A percentile compares a stretch with the other conserved stretches of the same genome.
phyloP scores from a whole-genome alignment of 139 green algal species.

The Chlorella sp. region DNA sequence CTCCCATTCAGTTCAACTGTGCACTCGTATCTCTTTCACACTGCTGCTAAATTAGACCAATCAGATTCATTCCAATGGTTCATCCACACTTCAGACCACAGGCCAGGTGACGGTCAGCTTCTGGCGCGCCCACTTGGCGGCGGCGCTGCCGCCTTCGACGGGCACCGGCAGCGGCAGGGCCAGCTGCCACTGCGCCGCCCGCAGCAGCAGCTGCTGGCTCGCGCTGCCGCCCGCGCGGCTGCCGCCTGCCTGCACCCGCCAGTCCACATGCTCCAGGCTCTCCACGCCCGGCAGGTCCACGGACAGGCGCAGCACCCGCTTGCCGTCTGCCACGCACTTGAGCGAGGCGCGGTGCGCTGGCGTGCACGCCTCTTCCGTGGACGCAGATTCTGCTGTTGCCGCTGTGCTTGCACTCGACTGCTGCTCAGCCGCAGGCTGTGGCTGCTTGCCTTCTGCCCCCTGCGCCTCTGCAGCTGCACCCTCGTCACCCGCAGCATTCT shows the following conservation, averaged over 20 bases:
- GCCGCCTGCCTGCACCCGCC: neutral
- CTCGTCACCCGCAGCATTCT: neutral
- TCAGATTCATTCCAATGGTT: no score
- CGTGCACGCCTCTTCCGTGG: neutral
- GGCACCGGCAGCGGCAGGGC: conserved; percentile 20
- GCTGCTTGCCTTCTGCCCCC: neutral
- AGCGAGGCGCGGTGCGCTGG: conserved; percentile 3
- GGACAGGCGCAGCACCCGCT: neutral
- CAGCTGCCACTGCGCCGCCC: conserved; percentile 10
- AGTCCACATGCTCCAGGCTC: neutral
- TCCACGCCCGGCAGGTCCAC: conserved; percentile 3
- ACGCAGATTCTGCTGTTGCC: neutral
- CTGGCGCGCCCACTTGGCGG: conserved; percentile 45
- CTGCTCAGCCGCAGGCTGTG: neutral
- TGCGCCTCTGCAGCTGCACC: neutral
- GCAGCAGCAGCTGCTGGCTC: conserved; percentile 16
- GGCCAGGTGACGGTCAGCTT: conserved; percentile 20
- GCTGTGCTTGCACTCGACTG: neutral
- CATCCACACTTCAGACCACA: neutral
- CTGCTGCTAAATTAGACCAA: no score
- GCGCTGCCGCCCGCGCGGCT: neutral
- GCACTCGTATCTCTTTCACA: no score
- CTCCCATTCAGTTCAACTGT: no score
- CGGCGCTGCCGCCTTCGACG: conserved; percentile 1
- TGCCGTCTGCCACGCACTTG: neutral